Base-by-base conservation (phyloP, 768 basidiomycete genomes). In the Termitomyces sp. region DNA sequence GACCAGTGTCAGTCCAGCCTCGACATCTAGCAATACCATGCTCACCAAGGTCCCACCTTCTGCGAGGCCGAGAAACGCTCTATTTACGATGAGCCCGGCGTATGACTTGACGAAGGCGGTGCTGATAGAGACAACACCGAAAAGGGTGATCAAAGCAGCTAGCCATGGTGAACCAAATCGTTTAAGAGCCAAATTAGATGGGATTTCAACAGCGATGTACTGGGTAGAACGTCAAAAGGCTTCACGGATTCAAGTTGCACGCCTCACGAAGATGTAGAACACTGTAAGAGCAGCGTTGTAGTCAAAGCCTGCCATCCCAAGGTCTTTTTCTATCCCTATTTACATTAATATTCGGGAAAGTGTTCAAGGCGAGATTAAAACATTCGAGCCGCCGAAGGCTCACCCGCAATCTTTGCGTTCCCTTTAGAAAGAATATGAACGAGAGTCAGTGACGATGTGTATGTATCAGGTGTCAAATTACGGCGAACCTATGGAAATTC, bases 201-300 rank as follows among this genome's bases (percentile, higher is more conserved):
- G 68, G n/a, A 69, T 63, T 33, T 69, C 68, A 33, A 65, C 66
- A 12, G 62, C 63, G 15, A 69, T 66, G 44, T 66, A 69, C 68
- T 69, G 20, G 7, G 2, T 18, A 33, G 39, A 44, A 16, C 1
- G 12, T 20, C 7, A 35, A 24, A 57, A 36, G 7, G 11, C 3
- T 33, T 46, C n/a, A 38, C 16, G 15, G 22, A 35, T 5, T 56
- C 8, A 22, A 38, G 12, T n/a, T 38, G 18, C 5, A 35, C 4
- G 24, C 50, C 59, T 45, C 33, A 67, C 68, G 40, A 67, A 69
- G 54, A 74, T 62, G 49, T 76, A 77, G 63, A 77, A 76, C 12
- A 75, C 57, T 8, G 76, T 76, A 4, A 77, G 66, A 13, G 74
- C 73, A 36, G 74, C 69, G 55, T 77, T 75, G 51, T 74, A 76